These are phyloP conservation scores for Talaromyces sp. DNA, from an alignment of 2,329 filamentous ascomycete species.

Conservation along the genomic window DNA sequence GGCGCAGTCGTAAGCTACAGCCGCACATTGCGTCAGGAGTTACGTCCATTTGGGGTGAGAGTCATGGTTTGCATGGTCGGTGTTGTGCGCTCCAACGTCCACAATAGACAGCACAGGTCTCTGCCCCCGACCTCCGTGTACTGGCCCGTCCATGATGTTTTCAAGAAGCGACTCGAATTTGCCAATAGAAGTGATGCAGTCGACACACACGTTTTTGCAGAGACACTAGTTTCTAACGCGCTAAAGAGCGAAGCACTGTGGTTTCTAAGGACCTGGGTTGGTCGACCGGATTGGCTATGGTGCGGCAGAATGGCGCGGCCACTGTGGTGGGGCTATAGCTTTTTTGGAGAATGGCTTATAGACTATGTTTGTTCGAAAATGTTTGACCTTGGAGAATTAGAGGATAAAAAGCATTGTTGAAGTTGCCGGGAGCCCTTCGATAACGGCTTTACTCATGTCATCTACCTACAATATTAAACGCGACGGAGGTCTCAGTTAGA, in stretches of 20 bases:
- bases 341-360: slow-evolving; percentile 2
- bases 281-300: slow-evolving; percentile 1
- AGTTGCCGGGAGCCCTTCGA: neutral
- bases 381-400: neutral
- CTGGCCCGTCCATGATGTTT: neutral
- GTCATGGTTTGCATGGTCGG: slow-evolving; percentile 3
- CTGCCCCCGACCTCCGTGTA: neutral
- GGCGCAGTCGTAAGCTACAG: neutral
- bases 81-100: slow-evolving; percentile 1
- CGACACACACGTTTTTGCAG: neutral
- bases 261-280: neutral
- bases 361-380: slow-evolving; percentile 1
- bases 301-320: slow-evolving; percentile 1
- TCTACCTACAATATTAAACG: neutral
- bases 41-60: neutral
- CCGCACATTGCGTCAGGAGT: neutral
- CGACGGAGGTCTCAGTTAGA: neutral
- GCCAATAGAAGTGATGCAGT: slow-evolving; percentile 1
- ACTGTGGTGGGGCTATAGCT: neutral
- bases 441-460: neutral
- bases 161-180: neutral
- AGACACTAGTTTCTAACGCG: neutral
- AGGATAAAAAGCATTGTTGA: neutral
- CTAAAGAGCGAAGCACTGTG: neutral
- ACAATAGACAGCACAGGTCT: slow-evolving; percentile 1